Evolutionary conservation across 225 moss, liverwort and hornwort species (phyloP).

Genomic region (Rhytidiadelphus loreus): DNA sequence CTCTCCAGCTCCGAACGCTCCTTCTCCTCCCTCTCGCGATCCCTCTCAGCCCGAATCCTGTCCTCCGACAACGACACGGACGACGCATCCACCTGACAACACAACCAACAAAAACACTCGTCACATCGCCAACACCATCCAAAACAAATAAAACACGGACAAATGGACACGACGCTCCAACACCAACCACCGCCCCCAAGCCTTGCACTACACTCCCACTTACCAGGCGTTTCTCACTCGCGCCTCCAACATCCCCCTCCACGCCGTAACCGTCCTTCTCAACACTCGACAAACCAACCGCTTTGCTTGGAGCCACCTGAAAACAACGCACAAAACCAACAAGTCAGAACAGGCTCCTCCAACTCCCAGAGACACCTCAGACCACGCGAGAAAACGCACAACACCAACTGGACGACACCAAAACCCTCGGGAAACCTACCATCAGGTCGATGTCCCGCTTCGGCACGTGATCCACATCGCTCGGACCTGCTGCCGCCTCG

Average conservation of each 20-base stretch:
- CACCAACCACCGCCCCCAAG: not conserved
- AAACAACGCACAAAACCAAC: not conserved
- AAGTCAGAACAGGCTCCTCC: not conserved
- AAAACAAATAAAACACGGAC: not conserved
- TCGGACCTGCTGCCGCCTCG: slow-evolving; percentile 3
- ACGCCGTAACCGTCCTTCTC: slow-evolving; percentile 25
- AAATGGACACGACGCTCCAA: no score
- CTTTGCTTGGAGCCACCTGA: slow-evolving; percentile 42
- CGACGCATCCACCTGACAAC: slow-evolving; percentile 37
- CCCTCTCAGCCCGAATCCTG: slow-evolving; percentile 24
- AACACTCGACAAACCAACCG: not conserved
- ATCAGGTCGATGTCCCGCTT: slow-evolving; percentile 65
- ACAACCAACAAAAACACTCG: not conserved
- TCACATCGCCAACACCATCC: not conserved
- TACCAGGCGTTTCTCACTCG: slow-evolving; percentile 32
- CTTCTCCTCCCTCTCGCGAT: slow-evolving; percentile 29
- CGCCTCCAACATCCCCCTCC: slow-evolving; percentile 14
- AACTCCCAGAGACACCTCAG: not conserved
- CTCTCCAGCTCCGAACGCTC: slow-evolving; percentile 21
- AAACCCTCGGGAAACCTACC: slow-evolving; percentile 13
- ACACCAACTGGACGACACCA: not conserved
- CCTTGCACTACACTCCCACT: not conserved
- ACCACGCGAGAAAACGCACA: not conserved
- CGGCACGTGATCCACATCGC: slow-evolving; percentile 18
- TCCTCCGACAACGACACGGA: slow-evolving; percentile 1